phyloP scores from a whole-genome alignment of 768 basidiomycete genomes.

The Podaxis pistillaris region DNA sequence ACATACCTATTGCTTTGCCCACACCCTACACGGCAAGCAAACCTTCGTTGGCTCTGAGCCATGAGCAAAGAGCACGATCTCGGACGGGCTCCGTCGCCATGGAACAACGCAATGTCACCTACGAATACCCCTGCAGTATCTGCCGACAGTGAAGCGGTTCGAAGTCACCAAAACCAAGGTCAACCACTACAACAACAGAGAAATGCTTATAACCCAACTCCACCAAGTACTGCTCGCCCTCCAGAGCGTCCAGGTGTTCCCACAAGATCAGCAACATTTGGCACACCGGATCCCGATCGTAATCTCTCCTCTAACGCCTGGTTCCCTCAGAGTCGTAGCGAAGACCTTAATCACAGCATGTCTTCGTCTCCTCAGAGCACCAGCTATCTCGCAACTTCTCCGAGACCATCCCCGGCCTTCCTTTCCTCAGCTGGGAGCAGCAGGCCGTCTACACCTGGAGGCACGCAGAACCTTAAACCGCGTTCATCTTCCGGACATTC shows the following conservation, averaged over 20 bases:
- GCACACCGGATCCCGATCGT: slow-evolving; percentile 53
- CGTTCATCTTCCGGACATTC: slow-evolving; percentile 55
- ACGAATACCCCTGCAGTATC: slow-evolving; percentile 10
- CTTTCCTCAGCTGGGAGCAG: slow-evolving; percentile 35
- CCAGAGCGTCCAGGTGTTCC: slow-evolving; percentile 56
- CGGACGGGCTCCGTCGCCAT: slow-evolving; percentile 31
- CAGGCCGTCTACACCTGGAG: slow-evolving; percentile 60
- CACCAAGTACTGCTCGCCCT: slow-evolving; percentile 33
- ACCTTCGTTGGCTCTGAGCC: slow-evolving; percentile 11
- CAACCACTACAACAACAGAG: slow-evolving; percentile 19
- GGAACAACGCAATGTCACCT: slow-evolving; percentile 16
- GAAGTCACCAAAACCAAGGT: slow-evolving; percentile 19
- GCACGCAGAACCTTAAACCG: slow-evolving; percentile 43
- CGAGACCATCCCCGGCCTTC: slow-evolving; percentile 45
- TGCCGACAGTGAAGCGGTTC: slow-evolving; percentile 19
- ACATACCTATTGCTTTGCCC: slow-evolving; percentile 1
- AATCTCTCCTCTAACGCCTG: slow-evolving; percentile 37
- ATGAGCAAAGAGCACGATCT: slow-evolving; percentile 41
- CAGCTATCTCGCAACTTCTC: slow-evolving; percentile 30
- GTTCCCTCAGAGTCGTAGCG: slow-evolving; percentile 59
- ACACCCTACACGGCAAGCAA: neutral
- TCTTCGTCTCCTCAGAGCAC: slow-evolving; percentile 26
- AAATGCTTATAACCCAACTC: slow-evolving; percentile 34
- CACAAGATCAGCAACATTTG: slow-evolving; percentile 64
- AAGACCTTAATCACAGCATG: slow-evolving; percentile 64